phyloP scores from a whole-genome alignment of 2,329 filamentous ascomycete species.

The Arthrobotrys pseudoclavata region DNA sequence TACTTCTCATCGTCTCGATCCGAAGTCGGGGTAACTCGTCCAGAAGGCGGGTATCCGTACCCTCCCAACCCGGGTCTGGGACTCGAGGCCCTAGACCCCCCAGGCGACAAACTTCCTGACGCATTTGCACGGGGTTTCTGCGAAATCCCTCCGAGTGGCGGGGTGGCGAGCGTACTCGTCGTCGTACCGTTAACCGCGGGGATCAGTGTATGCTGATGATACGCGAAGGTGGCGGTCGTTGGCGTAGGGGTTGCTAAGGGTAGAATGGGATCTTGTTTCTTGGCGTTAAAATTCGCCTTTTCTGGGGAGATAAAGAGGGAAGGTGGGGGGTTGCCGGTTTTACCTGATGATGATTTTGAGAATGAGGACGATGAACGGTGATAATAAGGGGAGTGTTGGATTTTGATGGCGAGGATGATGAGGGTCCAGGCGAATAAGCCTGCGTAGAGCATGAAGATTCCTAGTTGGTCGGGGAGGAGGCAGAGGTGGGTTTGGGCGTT shows the following conservation, averaged over 20 bases:
- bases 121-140: constrained; percentile 45
- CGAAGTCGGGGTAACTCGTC: constrained; percentile 34
- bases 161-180: constrained; percentile 56
- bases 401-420: constrained; percentile 55
- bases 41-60: constrained; percentile 51
- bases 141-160: constrained; percentile 29
- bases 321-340: constrained; percentile 44
- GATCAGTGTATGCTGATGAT: constrained; percentile 54
- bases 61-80: constrained; percentile 36
- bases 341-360: constrained; percentile 58
- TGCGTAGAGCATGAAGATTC: constrained; percentile 84
- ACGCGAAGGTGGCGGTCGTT: constrained; percentile 54
- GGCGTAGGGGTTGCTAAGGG: constrained; percentile 57
- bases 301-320: constrained; percentile 59
- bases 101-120: constrained; percentile 41
- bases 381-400: constrained; percentile 49
- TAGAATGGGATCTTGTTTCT: constrained; percentile 59
- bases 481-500: constrained; percentile 83
- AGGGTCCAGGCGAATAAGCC: constrained; percentile 72
- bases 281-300: constrained; percentile 61
- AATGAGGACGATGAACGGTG: constrained; percentile 51
- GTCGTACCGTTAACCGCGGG: constrained; percentile 59
- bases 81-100: constrained; percentile 44
- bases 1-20: constrained; percentile 54
- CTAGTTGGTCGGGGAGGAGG: constrained; percentile 87